A percentile compares a stretch with the other conserved stretches of the same genome.
phyloP scores from a whole-genome alignment of 768 basidiomycete species.

The Tylopilus sp. region DNA sequence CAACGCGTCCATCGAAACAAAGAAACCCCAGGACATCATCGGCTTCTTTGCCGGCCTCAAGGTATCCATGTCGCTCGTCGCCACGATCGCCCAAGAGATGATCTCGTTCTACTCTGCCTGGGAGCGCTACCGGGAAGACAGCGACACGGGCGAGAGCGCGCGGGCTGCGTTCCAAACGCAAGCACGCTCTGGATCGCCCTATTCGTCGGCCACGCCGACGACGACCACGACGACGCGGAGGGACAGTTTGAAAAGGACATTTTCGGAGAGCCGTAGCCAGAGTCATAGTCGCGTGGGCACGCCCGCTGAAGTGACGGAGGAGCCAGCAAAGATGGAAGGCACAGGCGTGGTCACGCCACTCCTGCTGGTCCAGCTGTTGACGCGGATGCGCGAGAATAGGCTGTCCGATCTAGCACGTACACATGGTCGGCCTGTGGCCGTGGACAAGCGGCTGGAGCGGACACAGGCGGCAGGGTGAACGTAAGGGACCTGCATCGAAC shows the following conservation, averaged over 20 bases:
- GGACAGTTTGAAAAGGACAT: constrained; percentile 23
- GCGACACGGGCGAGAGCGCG: constrained; percentile 32
- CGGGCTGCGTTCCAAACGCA: constrained; percentile 18
- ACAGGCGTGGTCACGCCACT: constrained; percentile 48
- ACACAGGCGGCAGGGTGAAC: constrained; percentile 57
- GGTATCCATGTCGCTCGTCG: constrained; percentile 76
- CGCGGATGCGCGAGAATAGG: constrained; percentile 65
- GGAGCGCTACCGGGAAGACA: constrained; percentile 77
- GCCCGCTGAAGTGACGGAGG: constrained; percentile 24
- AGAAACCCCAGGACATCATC: constrained; percentile 62
- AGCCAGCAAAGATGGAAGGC: constrained; percentile 13
- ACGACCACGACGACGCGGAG: constrained; percentile 1
- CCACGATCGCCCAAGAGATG: constrained; percentile 88
- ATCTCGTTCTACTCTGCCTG: constrained; percentile 86
- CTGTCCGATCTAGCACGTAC: constrained; percentile 54
- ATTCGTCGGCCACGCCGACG: constrained; percentile 8
- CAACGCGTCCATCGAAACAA: constrained; percentile 25
- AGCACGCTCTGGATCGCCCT: constrained; percentile 16
- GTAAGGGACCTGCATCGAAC: neutral
- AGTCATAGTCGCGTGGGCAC: constrained; percentile 28
- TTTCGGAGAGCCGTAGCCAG: constrained; percentile 21
- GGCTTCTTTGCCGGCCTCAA: constrained; percentile 84
- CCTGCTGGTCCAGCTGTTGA: constrained; percentile 53
- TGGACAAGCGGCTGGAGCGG: constrained; percentile 74
- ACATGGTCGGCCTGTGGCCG: constrained; percentile 47